phyloP scores from a whole-genome alignment of 768 basidiomycete species.

The Wakefieldia striispora region DNA sequence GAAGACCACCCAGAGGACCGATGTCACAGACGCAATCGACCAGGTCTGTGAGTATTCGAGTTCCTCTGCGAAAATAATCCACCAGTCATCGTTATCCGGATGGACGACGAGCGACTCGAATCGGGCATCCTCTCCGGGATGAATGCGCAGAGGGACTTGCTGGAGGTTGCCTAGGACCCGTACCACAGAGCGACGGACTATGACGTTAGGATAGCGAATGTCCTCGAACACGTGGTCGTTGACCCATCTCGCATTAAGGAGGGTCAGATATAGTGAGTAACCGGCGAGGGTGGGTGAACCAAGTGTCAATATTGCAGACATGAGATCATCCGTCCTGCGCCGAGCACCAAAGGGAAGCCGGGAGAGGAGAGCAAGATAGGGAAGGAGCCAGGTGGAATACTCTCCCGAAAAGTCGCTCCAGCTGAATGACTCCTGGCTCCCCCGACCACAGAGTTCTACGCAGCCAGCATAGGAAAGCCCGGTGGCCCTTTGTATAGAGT shows the following conservation, averaged over 20 bases:
- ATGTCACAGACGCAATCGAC: constrained; percentile 38
- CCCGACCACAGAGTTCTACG: constrained; percentile 5
- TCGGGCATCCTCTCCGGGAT: constrained; percentile 21
- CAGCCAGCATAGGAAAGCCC: constrained; percentile 11
- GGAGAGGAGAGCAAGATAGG: constrained; percentile 47
- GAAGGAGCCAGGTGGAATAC: constrained; percentile 45
- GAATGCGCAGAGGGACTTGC: constrained; percentile 38
- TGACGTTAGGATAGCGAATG: constrained; percentile 24
- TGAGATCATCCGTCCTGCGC: constrained; percentile 39
- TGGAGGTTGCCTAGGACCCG: constrained; percentile 39
- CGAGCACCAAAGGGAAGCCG: constrained; percentile 47
- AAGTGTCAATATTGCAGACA: constrained; percentile 41
- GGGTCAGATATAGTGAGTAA: constrained; percentile 44
- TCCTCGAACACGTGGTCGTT: constrained; percentile 30
- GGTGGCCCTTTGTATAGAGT: neutral
- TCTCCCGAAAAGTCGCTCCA: constrained; percentile 31
- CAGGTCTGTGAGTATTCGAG: constrained; percentile 41
- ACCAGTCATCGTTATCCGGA: constrained; percentile 43
- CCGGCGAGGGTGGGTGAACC: constrained; percentile 46
- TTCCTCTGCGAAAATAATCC: constrained; percentile 32
- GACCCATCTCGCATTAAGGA: constrained; percentile 45
- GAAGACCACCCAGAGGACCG: constrained; percentile 44
- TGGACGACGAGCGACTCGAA: constrained; percentile 44
- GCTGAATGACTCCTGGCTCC: constrained; percentile 9
- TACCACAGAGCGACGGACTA: constrained; percentile 22